Evolutionary conservation across 345 rosid genomes (phyloP), one percentile per base, ranked within the genome.

Genomic region (Citrus sinensis): DNA sequence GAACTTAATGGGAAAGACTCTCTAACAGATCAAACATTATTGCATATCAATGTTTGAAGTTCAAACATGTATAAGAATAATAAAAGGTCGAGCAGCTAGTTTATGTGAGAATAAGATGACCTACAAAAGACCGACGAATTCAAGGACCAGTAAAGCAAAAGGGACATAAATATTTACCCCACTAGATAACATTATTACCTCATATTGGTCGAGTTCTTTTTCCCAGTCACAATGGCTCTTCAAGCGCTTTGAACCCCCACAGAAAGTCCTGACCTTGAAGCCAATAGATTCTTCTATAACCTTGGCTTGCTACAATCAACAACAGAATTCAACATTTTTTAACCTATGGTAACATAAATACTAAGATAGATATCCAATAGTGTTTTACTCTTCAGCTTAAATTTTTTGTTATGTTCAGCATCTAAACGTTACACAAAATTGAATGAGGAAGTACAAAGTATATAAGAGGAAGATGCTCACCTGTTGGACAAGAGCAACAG

Each of bases 401-500:
- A 63, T 5, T 2, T 42, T 9, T 37, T 6, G 34, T 30, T 32
- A 6, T 24, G 20, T 80, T 46, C 63, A 49, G 62, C 55, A 42
- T 59, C 49, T 60, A 34, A 19, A 72, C 17, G 39, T 22, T 30
- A 54, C 70, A 32, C 9, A 69, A 66, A 70, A 64, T 30, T 1
- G 27, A 61, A 63, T 39, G 56, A 42, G 55, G 29, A 77, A 9
- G 24, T 22, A 80, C 24, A 29, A 63, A 64, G 66, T 54, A 29
- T 60, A 60, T 37, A 76, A 42, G 34, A 69, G 62, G 25, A 74
- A 76, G 79, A 73, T 73, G 17, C 88, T 74, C 67, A 92, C 99
- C 88, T 95, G 99, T 78, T 93, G 90, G 71, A 93, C 98, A 68
- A 95, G 86, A 63, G 94, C 92, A 74, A 89, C 92, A 0, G 98